Evolutionary conservation across 768 basidiomycete genomes (phyloP).

Genomic region (Boletus patriciae): DNA sequence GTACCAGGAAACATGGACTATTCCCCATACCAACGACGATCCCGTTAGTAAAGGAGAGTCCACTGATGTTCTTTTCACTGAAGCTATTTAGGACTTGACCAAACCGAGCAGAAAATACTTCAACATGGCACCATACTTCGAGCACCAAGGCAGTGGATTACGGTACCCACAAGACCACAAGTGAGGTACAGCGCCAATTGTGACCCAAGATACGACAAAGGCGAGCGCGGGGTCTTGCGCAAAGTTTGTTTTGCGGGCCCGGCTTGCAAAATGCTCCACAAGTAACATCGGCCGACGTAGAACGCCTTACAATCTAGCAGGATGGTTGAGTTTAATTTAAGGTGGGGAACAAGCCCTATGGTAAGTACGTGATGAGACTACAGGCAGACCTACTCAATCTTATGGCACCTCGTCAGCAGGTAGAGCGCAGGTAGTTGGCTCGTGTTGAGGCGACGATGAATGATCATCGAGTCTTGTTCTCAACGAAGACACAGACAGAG

Average conservation of each 20-base stretch:
- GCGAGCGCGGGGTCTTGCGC: conserved; percentile 28
- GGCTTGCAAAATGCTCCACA: conserved; percentile 35
- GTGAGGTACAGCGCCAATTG: conserved; percentile 31
- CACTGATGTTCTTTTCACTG: conserved; percentile 20
- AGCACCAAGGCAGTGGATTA: conserved; percentile 32
- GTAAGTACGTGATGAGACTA: conserved; percentile 23
- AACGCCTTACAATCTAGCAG: conserved; percentile 22
- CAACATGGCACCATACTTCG: conserved; percentile 26
- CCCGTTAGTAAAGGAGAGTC: conserved; percentile 31
- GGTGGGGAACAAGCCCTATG: not conserved
- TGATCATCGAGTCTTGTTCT: not conserved
- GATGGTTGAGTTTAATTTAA: not conserved
- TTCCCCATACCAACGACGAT: conserved; percentile 31
- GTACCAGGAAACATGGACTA: conserved; percentile 27
- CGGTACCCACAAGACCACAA: conserved; percentile 26
- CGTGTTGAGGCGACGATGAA: not conserved
- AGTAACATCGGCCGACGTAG: conserved; percentile 28
- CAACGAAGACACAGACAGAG: not conserved
- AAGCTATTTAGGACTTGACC: conserved; percentile 31
- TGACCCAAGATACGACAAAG: conserved; percentile 30
- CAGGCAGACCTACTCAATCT: conserved; percentile 28
- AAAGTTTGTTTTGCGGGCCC: conserved; percentile 27
- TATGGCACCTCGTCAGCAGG: conserved; percentile 5
- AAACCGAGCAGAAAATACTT: conserved; percentile 31
- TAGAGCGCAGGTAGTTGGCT: not conserved